Conservation (phyloP, 768 basidiomycete genomes). For the Leccinum olivaceopallidum region DNA sequence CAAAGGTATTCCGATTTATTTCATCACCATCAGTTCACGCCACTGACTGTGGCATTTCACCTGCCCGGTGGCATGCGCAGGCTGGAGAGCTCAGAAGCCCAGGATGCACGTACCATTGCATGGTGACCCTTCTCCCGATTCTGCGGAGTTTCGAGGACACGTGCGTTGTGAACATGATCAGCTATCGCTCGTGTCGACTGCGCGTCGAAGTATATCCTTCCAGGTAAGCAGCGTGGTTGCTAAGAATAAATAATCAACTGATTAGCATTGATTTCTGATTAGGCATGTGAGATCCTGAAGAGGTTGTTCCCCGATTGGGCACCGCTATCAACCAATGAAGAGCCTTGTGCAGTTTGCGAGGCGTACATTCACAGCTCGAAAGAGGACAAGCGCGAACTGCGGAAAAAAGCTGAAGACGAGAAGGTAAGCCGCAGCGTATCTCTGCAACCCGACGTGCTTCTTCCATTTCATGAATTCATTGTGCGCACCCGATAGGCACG, state of each 20-base stretch:
- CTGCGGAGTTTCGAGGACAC: slow-evolving; percentile 53
- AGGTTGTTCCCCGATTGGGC: slow-evolving; percentile 66
- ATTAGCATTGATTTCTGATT: slow-evolving; percentile 12
- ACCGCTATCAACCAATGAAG: slow-evolving; percentile 49
- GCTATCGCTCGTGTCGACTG: slow-evolving; percentile 53
- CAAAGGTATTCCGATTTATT: slow-evolving; percentile 49
- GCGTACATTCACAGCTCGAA: slow-evolving; percentile 52
- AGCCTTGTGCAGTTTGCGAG: slow-evolving; percentile 66
- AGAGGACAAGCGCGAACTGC: slow-evolving; percentile 61
- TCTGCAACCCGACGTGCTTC: slow-evolving; percentile 11
- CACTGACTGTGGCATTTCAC: slow-evolving; percentile 14
- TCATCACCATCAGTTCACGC: slow-evolving; percentile 10
- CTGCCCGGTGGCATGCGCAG: slow-evolving; percentile 38
- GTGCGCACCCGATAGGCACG: slow-evolving; percentile 45
- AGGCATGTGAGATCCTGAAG: slow-evolving; percentile 61
- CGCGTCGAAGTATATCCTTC: slow-evolving; percentile 61
- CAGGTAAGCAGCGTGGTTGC: slow-evolving; percentile 42
- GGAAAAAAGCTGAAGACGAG: slow-evolving; percentile 74
- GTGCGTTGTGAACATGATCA: slow-evolving; percentile 73
- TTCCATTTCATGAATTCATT: slow-evolving; percentile 24
- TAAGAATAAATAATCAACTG: slow-evolving; percentile 12
- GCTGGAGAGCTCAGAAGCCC: slow-evolving; percentile 72
- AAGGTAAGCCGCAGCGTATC: slow-evolving; percentile 48
- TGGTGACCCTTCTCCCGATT: slow-evolving; percentile 69
- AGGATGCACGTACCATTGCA: slow-evolving; percentile 67